Conservation (phyloP, 768 basidiomycete genomes). For the Amanita pallidorosea region DNA sequence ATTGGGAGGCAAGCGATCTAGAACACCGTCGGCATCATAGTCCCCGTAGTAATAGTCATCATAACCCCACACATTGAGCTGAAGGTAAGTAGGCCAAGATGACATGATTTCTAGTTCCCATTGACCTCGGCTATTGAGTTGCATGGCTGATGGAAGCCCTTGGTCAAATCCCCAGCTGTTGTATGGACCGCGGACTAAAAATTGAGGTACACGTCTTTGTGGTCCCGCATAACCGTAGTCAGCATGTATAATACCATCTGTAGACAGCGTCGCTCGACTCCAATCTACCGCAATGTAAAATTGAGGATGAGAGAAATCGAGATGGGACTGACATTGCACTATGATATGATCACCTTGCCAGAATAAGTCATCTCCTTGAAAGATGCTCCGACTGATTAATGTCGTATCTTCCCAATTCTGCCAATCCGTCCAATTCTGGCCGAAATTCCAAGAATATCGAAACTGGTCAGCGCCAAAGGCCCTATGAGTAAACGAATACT, state of each 20-base stretch:
- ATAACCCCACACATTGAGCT: conserved; percentile 85
- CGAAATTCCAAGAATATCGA: conserved; percentile 83
- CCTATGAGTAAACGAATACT: conserved; percentile 71
- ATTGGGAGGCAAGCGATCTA: conserved; percentile 90
- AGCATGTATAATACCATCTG: conserved; percentile 64
- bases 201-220: conserved; percentile 73
- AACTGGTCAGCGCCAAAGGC: conserved; percentile 83
- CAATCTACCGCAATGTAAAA: conserved; percentile 44
- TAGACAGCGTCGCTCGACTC: conserved; percentile 53
- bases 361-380: conserved; percentile 41
- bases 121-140: conserved; percentile 44
- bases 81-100: conserved; percentile 81
- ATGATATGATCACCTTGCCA: conserved; percentile 83
- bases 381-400: conserved; percentile 45
- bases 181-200: conserved; percentile 82
- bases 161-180: conserved; percentile 89
- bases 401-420: conserved; percentile 65
- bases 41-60: conserved; percentile 94
- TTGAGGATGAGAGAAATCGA: background rate
- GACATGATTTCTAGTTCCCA: conserved; percentile 91
- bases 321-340: conserved; percentile 62
- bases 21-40: conserved; percentile 72
- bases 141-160: conserved; percentile 66
- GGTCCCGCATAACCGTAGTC: conserved; percentile 49
- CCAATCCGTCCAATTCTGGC: conserved; percentile 79